Evolutionary conservation across 768 basidiomycete species (phyloP).

Genomic region (Boletellus ananiceps): DNA sequence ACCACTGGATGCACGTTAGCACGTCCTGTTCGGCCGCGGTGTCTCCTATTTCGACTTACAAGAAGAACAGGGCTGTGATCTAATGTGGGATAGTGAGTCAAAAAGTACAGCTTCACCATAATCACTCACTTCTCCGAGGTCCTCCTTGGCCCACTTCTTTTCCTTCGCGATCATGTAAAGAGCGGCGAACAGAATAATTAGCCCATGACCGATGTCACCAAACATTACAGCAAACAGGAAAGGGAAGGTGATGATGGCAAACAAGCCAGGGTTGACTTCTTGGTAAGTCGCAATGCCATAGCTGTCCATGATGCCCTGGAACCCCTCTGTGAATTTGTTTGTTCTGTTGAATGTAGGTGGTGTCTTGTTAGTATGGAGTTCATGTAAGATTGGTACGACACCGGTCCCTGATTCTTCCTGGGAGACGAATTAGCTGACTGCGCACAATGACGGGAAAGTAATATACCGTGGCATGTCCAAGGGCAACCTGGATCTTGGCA

Average conservation of each 20-base stretch:
- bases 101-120: background rate
- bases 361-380: slow-evolving; percentile 81
- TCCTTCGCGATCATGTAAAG: slow-evolving; percentile 85
- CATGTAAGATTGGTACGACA: slow-evolving; percentile 88
- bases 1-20: slow-evolving; percentile 52
- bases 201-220: slow-evolving; percentile 96
- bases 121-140: slow-evolving; percentile 65
- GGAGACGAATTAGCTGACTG: background rate
- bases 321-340: slow-evolving; percentile 94
- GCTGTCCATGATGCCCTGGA: slow-evolving; percentile 97
- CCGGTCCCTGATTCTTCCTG: slow-evolving; percentile 89
- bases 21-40: slow-evolving; percentile 2
- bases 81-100: slow-evolving; percentile 29
- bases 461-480: slow-evolving; percentile 79
- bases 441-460: background rate
- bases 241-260: slow-evolving; percentile 90
- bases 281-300: slow-evolving; percentile 95
- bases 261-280: slow-evolving; percentile 94
- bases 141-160: slow-evolving; percentile 65
- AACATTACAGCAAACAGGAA: slow-evolving; percentile 99
- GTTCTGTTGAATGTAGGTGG: slow-evolving; percentile 95
- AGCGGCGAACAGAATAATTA: slow-evolving; percentile 73
- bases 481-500: slow-evolving; percentile 74
- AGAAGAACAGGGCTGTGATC: slow-evolving; percentile 90
- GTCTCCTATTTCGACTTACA: slow-evolving; percentile 47